Base-by-base conservation (phyloP, 2,329 filamentous ascomycete species). In the Tolypocladium endophyticum region DNA sequence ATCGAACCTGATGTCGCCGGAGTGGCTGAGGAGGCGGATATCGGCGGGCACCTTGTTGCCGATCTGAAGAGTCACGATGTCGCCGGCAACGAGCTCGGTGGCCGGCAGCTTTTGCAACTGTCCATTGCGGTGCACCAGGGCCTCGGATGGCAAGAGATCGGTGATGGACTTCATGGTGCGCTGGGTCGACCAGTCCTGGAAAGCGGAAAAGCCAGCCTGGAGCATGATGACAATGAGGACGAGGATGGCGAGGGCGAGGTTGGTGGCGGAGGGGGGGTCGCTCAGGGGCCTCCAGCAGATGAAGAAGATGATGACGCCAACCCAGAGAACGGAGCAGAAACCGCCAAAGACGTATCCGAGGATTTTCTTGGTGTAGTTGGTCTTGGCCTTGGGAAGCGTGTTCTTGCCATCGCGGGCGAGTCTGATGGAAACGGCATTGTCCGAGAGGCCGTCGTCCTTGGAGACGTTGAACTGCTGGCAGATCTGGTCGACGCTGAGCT, bases 11-110 rank as follows among this genome's bases (percentile, higher is more conserved):
- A 77, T 69, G 33, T 77, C 76, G 0, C 74, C 75, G 9, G 76
- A 77, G 59, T 74, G 72, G 8, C 65, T 68, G 2, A 77, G 60
- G 38, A 78, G 68, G n/a, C 78, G 74, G 35, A 80, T 61, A 63
- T 81, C 78, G 6, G 77, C 78, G 0, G 78, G 77, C 5, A 81
- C 76, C 9, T 78, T 79, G 66, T 79, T 75, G 5, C 78, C 78
- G 1, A 77, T 75, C 57, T 73, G 71, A 14, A 81, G 66, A 12
- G 77, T 72, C 8, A 80, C 72, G 28, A 81, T 66, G 59, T 81
- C 78, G 11, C 78, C 78, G 25, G 72, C 73, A 6, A 79, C 78
- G 2, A 80, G 73, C 33, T 78, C 73, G 1, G 70, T 64, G 0
- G 77, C 74, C 0, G 74, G 67, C n/a, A 80, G 59, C 16, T 68